Conservation (phyloP, 345 rosid genomes). For the Citrus sp. region DNA sequence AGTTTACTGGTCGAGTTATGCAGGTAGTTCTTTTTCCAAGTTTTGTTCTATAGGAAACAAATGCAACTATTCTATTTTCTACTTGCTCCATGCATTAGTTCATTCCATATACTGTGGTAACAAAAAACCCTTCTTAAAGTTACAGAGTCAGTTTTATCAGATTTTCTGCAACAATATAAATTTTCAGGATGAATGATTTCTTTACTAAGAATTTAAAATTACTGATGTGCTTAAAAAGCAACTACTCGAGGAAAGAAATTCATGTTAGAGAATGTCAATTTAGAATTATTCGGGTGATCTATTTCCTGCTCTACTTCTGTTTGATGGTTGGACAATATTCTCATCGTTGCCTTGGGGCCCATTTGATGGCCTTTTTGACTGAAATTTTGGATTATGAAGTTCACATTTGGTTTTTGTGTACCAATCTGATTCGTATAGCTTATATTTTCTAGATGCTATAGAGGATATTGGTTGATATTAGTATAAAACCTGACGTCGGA, state of each 20-base stretch:
- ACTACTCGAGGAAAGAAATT: neutral
- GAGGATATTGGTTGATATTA: neutral
- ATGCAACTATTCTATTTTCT: neutral
- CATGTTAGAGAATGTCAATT: neutral
- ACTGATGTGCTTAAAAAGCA: neutral
- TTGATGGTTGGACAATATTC: neutral
- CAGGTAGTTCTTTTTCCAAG: constrained; percentile 50
- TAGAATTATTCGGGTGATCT: neutral
- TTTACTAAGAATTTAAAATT: neutral
- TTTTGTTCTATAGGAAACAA: neutral
- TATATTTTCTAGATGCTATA: neutral
- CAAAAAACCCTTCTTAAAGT: neutral
- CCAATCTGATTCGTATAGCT: neutral
- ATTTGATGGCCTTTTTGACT: neutral
- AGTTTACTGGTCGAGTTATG: constrained; percentile 99
- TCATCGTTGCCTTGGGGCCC: neutral
- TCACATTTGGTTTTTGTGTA: neutral
- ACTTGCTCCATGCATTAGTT: neutral
- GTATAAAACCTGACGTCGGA: neutral
- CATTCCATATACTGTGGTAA: neutral
- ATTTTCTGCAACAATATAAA: neutral
- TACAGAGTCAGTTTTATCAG: neutral
- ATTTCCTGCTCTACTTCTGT: neutral
- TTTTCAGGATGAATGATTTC: neutral
- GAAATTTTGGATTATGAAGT: neutral